phyloP scores from a whole-genome alignment of 768 basidiomycete genomes.

The Panaeolus papilionaceus region DNA sequence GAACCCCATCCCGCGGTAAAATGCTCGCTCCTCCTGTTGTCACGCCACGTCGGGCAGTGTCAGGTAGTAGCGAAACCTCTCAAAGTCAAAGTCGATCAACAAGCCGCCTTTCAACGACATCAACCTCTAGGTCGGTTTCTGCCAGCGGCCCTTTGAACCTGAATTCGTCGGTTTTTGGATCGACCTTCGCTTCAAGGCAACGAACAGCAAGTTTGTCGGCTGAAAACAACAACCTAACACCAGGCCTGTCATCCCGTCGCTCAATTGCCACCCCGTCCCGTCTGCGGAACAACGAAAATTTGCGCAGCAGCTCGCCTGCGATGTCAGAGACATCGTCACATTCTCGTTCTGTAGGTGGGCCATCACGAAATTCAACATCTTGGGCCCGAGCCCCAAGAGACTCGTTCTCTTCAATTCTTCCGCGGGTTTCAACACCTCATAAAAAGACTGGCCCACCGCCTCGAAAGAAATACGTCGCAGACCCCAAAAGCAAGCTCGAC shows the following conservation, averaged over 20 bases:
- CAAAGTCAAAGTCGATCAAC: slow-evolving; percentile 48
- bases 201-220: slow-evolving; percentile 71
- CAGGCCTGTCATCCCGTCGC: slow-evolving; percentile 36
- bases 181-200: slow-evolving; percentile 87
- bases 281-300: slow-evolving; percentile 45
- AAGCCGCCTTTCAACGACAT: slow-evolving; percentile 63
- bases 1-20: slow-evolving; percentile 40
- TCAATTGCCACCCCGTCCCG: slow-evolving; percentile 39
- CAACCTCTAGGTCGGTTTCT: slow-evolving; percentile 70
- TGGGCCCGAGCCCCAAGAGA: slow-evolving; percentile 75
- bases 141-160: slow-evolving; percentile 50
- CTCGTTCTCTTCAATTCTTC: slow-evolving; percentile 55
- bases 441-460: slow-evolving; percentile 43
- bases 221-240: slow-evolving; percentile 40
- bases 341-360: slow-evolving; percentile 52
- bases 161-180: slow-evolving; percentile 52
- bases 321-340: slow-evolving; percentile 62
- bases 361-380: slow-evolving; percentile 57
- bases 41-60: slow-evolving; percentile 54
- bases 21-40: slow-evolving; percentile 53
- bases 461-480: slow-evolving; percentile 79
- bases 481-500: slow-evolving; percentile 92
- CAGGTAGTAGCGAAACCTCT: slow-evolving; percentile 49
- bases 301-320: slow-evolving; percentile 62
- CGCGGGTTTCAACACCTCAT: slow-evolving; percentile 52